These are phyloP conservation scores for Psidium friedrichsthalianum DNA, from an alignment of 345 rosid genomes.

Conservation along the genomic window DNA sequence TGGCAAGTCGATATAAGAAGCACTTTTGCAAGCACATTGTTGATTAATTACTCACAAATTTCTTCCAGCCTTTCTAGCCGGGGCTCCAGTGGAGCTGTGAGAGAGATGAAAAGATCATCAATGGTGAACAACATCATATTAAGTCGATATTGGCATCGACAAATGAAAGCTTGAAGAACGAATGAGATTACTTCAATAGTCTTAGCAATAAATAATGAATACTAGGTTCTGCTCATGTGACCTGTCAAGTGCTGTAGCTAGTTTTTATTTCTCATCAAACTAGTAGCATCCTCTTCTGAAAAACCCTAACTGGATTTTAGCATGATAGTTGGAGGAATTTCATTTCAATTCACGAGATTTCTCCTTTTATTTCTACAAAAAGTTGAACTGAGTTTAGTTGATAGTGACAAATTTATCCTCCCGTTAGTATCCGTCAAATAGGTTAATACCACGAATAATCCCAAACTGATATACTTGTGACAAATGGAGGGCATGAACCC, in stretches of 20 bases:
- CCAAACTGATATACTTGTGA: too few species aligned
- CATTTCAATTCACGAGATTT: too few species aligned
- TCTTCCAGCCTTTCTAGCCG: background rate
- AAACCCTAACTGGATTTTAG: background rate
- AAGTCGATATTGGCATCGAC: background rate
- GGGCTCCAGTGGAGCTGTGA: accelerated
- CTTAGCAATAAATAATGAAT: background rate
- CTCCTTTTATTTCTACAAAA: background rate
- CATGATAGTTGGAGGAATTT: too few species aligned
- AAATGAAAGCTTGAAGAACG: background rate
- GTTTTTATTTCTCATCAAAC: too few species aligned
- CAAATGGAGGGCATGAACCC: too few species aligned
- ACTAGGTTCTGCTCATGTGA: accelerated
- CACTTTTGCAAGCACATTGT: background rate
- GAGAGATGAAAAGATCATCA: background rate
- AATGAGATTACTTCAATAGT: background rate
- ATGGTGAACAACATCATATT: background rate
- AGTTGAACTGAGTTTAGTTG: background rate
- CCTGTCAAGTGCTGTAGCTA: too few species aligned
- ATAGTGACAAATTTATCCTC: too few species aligned
- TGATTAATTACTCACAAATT: background rate
- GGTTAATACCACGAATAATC: too few species aligned
- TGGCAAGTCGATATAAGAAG: background rate
- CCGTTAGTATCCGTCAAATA: too few species aligned
- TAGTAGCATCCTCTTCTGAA: background rate